Conservation (phyloP, 495 filamentous ascomycete genomes). For the Penicillium chermesinum region DNA sequence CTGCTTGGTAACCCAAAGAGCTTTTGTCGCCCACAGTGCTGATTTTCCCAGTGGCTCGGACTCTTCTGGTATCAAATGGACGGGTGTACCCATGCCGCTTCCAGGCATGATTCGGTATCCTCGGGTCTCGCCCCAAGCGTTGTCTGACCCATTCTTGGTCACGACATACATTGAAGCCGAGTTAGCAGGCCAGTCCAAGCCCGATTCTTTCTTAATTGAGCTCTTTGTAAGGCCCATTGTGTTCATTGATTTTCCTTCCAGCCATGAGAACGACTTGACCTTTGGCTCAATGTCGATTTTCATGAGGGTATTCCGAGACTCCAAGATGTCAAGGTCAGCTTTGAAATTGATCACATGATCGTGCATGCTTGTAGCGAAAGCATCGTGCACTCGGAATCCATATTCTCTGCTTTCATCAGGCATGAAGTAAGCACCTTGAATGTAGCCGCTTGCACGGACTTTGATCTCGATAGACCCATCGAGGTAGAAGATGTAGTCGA, state of each 20-base stretch:
- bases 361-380: too few species aligned
- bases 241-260: neutral
- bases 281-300: too few species aligned
- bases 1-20: neutral
- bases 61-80: neutral
- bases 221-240: too few species aligned
- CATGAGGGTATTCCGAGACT: too few species aligned
- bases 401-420: neutral
- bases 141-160: neutral
- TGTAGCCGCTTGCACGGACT: neutral
- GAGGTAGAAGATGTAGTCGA: neutral
- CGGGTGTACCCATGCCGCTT: neutral
- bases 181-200: constrained; percentile 1
- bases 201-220: too few species aligned
- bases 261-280: neutral
- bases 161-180: neutral
- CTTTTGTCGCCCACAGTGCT: neutral
- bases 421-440: neutral
- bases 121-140: neutral
- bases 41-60: neutral
- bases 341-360: too few species aligned
- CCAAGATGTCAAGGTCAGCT: too few species aligned
- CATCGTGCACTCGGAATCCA: neutral
- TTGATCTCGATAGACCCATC: neutral
- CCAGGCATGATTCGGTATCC: neutral